Evolutionary conservation across 83 land plant genomes (phyloP).

Genomic region (Thuja plicata): DNA sequence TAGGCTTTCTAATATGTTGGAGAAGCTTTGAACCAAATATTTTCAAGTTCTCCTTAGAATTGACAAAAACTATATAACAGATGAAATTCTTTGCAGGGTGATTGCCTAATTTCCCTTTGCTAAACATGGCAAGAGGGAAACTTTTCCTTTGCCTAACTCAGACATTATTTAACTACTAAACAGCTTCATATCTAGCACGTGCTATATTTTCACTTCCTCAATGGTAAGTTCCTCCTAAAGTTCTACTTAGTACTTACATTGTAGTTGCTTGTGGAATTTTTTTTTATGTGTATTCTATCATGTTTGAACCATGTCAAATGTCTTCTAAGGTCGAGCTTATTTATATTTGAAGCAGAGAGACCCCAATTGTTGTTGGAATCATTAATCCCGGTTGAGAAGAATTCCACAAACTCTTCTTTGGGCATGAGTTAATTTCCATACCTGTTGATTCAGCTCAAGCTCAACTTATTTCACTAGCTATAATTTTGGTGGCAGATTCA

Average conservation of each 20-base stretch:
- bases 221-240: slow-evolving; percentile 43
- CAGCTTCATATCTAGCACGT: slow-evolving; percentile 92
- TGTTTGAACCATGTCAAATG: neutral
- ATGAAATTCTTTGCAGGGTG: slow-evolving; percentile 6
- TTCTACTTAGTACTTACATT: neutral
- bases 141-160: slow-evolving; percentile 76
- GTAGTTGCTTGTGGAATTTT: neutral
- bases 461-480: neutral
- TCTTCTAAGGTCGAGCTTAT: neutral
- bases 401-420: slow-evolving; percentile 93
- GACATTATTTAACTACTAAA: slow-evolving; percentile 89
- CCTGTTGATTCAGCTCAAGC: slow-evolving; percentile 76
- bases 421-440: slow-evolving; percentile 93
- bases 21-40: neutral
- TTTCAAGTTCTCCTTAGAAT: neutral
- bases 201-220: slow-evolving; percentile 92
- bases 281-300: neutral
- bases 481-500: no score
- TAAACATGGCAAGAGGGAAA: slow-evolving; percentile 80
- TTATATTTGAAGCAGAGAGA: slow-evolving; percentile 64
- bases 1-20: neutral
- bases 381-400: slow-evolving; percentile 92
- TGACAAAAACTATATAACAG: neutral
- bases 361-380: slow-evolving; percentile 90
- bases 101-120: neutral